Percentiles rank a stretch among this genome's conserved stretches.
These are phyloP conservation scores for Porcisia deanei DNA, from an alignment of 208 protist species.

Conservation along the genomic window DNA sequence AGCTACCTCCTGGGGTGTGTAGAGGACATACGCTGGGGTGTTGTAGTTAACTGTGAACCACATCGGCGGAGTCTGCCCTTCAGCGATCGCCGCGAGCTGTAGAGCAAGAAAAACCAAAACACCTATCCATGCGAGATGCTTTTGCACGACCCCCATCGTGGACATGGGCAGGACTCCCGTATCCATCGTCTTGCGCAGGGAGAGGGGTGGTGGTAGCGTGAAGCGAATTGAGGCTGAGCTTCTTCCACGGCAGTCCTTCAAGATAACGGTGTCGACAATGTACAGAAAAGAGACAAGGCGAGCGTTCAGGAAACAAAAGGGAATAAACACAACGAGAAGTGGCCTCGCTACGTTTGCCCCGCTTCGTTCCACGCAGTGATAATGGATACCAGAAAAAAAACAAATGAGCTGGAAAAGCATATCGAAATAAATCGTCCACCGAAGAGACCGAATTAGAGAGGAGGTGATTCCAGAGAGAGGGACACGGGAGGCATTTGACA, in stretches of 20 bases:
- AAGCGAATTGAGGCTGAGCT: neutral
- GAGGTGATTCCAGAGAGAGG: no score
- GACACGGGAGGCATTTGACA: no score
- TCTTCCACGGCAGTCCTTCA: neutral
- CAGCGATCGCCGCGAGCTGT: neutral
- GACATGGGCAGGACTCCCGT: neutral
- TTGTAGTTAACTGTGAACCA: slow-evolving; percentile 13
- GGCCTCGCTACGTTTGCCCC: no score
- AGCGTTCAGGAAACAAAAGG: no score
- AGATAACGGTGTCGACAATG: no score
- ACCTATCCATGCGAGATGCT: neutral
- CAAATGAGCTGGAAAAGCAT: neutral
- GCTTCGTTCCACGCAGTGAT: no score
- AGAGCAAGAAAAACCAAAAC: neutral
- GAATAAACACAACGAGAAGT: no score
- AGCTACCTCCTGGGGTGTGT: slow-evolving; percentile 3
- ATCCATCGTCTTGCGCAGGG: neutral
- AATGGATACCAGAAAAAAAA: neutral
- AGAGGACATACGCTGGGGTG: slow-evolving; percentile 14
- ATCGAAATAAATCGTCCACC: neutral
- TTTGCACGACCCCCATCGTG: neutral
- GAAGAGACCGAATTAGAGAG: no score
- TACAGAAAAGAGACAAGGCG: no score
- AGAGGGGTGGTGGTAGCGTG: no score
- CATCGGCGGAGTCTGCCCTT: neutral